Evolutionary conservation across 768 basidiomycete genomes (phyloP), one percentile per base, ranked within the genome.

Genomic region (Trametes cingulata): DNA sequence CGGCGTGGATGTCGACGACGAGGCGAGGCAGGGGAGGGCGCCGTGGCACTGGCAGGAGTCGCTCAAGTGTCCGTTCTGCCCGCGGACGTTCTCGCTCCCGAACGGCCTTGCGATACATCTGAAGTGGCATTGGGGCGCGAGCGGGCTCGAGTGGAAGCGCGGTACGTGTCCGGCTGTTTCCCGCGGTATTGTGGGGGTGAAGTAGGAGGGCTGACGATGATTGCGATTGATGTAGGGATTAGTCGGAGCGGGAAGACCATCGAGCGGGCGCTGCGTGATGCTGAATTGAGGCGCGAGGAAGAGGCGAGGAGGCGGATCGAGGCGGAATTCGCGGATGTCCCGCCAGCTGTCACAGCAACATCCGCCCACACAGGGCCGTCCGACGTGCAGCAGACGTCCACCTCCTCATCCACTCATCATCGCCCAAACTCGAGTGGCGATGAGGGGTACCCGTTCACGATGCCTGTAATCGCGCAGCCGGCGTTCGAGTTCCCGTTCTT

Each of bases 71-170:
- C 65, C 65, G 9, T 24, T 67, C 8, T 67, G 65, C n/a, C 57
- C 63, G 27, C 52, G 65, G 33, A 29, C 35, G 27, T 67, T 67
- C 25, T 33, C 40, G 9, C 55, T 64, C 2, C 50, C 63, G 1
- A 62, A 67, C 35, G 52, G 65, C 5, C 53, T 67, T 3, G 60
- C 63, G 29, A 52, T 67, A 7, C 65, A 67, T 19, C 54, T 64
- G 2, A 67, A 67, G 43, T 67, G 65, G 65, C 65, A 67, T 27
- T 67, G 63, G 60, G 65, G 65, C 29, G 54, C 56, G 27, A 64
- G 37, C 9, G 27, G 41, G 1, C 45, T 67, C 0, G 62, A 60
- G 0, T 64, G 65, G 65, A 61, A 50, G 42, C 36, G 41, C 35
- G 65, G 65, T 67, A 46, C 22, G 47, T 46, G 1, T 24, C 6